Evolutionary conservation across 306 rosid genomes (phyloP), one percentile per base, ranked within the genome.

Genomic region (Gynostemma pentaphyllum): DNA sequence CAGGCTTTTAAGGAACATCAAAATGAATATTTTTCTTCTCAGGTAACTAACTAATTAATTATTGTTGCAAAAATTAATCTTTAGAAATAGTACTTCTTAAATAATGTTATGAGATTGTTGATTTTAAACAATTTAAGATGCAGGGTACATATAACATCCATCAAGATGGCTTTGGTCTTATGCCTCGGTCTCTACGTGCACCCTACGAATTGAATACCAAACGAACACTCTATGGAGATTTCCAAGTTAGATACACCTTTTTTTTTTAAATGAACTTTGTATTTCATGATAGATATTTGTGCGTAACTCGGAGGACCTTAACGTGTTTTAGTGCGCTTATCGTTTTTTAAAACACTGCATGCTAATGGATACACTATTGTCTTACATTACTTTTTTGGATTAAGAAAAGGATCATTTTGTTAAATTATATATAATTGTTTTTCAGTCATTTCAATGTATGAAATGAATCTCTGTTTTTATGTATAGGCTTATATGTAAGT

Each of bases 11-110:
- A 44, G 24, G 41, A 68, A 44, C 80, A 65, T 29, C 49, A 68
- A 63, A 29, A 41, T 68, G 75, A 69, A 72, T 72, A 71, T 66
- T 75, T 71, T 64, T 72, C 23, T 62, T 64, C 66, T 42, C 79
- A 66, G 86, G 90, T 85, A 79, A 69, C 62, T 39, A n/a, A n/a
- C n/a, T n/a, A n/a, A n/a, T n/a, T n/a, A 47, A 7, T 61, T 62
- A 45, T 32, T 40, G 63, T 21, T 26, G 48, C 19, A 54, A 8
- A 32, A 65, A 46, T 30, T 3, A 16, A 34, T 32, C 12, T 51
- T 55, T 13, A 15, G 24, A 18, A 16, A 16, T 45, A 18, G 24
- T 7, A 45, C 19, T 19, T 45, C 22, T 45, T n/a, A n/a, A n/a
- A n/a, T n/a, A n/a, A 18, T 45, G 51, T 45, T 11, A 18, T 7